A percentile compares a stretch with the other conserved stretches of the same genome.
phyloP scores from a whole-genome alignment of 2,329 filamentous ascomycete genomes.

The Metarhizium rileyi region DNA sequence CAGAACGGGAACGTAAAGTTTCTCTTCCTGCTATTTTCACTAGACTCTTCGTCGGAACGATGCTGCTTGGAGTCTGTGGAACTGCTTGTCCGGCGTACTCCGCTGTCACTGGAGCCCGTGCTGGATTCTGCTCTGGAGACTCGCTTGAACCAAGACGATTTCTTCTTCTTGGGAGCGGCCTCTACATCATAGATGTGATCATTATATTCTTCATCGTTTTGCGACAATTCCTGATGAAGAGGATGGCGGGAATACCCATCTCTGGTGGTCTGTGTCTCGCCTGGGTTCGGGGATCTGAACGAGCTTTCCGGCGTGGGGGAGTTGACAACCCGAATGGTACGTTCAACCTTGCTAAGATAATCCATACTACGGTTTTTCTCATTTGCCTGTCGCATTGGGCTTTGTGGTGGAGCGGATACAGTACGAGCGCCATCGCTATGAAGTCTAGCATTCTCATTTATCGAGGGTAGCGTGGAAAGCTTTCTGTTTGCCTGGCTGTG shows the following conservation, averaged over 20 bases:
- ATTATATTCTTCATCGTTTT: constrained; percentile 11
- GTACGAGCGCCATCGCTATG: constrained; percentile 30
- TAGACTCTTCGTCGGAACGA: constrained; percentile 11
- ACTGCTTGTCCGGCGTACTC: neutral
- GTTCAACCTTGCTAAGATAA: constrained; percentile 35
- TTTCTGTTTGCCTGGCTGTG: constrained; percentile 31
- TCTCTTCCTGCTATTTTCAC: constrained; percentile 36
- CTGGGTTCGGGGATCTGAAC: constrained; percentile 26
- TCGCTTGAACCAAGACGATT: constrained; percentile 42
- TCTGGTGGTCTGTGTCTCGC: constrained; percentile 32
- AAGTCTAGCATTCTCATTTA: constrained; percentile 31
- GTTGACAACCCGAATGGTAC: constrained; percentile 46
- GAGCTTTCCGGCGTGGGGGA: constrained; percentile 31
- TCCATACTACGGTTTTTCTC: constrained; percentile 30
- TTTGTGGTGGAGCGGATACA: constrained; percentile 36
- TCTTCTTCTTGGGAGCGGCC: constrained; percentile 31
- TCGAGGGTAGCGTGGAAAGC: constrained; percentile 35
- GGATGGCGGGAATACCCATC: constrained; percentile 14
- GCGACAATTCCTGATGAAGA: constrained; percentile 11
- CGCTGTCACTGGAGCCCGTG: constrained; percentile 5
- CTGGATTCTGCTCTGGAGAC: constrained; percentile 27
- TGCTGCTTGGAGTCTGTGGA: constrained; percentile 9
- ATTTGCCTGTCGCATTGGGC: constrained; percentile 17
- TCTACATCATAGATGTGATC: constrained; percentile 10
- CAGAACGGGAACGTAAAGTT: constrained; percentile 45